These are phyloP conservation scores for Trichoderma brevicompactum DNA, from an alignment of 2,329 filamentous ascomycete species.

Conservation along the genomic window DNA sequence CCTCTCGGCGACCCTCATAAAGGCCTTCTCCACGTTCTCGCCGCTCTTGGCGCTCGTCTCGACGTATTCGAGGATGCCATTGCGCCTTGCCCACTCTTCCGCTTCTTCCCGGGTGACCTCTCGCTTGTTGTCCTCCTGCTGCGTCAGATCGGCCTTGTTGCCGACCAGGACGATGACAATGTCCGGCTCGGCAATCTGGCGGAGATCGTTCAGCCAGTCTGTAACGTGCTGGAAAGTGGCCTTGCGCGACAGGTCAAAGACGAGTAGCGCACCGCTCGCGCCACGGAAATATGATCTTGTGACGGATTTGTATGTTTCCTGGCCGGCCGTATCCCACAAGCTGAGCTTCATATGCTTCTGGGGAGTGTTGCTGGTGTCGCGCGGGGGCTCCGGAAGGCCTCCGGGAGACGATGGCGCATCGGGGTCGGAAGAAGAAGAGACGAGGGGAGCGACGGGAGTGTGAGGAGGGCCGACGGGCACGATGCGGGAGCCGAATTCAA, in stretches of 20 bases:
- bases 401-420: conserved; percentile 32
- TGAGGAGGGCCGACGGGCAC: conserved; percentile 88
- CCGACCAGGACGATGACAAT: conserved; percentile 95
- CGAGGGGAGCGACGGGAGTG: conserved; percentile 48
- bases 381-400: conserved; percentile 60
- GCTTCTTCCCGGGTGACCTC: conserved; percentile 84
- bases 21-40: conserved; percentile 90
- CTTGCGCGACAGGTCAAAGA: conserved; percentile 90
- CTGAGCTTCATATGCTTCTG: conserved; percentile 90
- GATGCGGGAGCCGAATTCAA: conserved; percentile 93
- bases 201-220: conserved; percentile 90
- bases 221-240: conserved; percentile 87
- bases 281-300: conserved; percentile 93
- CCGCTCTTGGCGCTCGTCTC: conserved; percentile 97
- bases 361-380: conserved; percentile 44
- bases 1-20: conserved; percentile 88
- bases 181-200: conserved; percentile 92
- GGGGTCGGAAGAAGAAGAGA: conserved; percentile 35
- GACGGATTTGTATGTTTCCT: conserved; percentile 97
- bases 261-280: conserved; percentile 71
- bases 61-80: conserved; percentile 89
- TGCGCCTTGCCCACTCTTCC: conserved; percentile 82
- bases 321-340: conserved; percentile 94
- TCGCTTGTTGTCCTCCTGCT: conserved; percentile 63
- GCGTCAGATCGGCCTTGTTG: conserved; percentile 87